A percentile compares a stretch with the other conserved stretches of the same genome.
Conservation (phyloP, 129 eudicot species). For the Lactuca saligna region DNA sequence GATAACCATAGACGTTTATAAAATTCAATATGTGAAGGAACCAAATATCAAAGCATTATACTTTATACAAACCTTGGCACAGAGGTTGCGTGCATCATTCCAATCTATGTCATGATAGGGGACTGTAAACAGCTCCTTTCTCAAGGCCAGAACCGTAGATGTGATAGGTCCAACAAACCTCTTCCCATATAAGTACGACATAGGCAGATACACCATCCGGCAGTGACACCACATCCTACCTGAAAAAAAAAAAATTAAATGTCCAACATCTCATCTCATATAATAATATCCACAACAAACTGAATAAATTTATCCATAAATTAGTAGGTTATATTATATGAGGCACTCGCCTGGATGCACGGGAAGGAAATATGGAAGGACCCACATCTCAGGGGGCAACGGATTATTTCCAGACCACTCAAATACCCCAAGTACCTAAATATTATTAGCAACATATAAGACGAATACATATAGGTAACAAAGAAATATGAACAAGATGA, state of each 20-base stretch:
- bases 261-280: too few relatives aligned
- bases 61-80: slow-evolving; percentile 71
- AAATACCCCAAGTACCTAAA: slow-evolving; percentile 83
- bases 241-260: slow-evolving; percentile 22
- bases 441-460: slow-evolving; percentile 23
- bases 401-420: slow-evolving; percentile 98
- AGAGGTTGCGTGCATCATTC: slow-evolving; percentile 81
- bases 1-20: slow-evolving; percentile 2
- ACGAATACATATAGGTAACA: slow-evolving; percentile 5
- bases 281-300: too few relatives aligned
- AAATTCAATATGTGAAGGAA: not conserved
- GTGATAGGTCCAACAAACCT: slow-evolving; percentile 93
- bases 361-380: slow-evolving; percentile 74
- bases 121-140: slow-evolving; percentile 71
- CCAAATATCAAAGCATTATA: not conserved
- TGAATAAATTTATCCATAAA: slow-evolving; percentile 1
- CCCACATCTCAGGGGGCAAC: slow-evolving; percentile 91
- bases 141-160: slow-evolving; percentile 65
- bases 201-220: slow-evolving; percentile 95
- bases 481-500: slow-evolving; percentile 7
- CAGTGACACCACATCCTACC: slow-evolving; percentile 99
- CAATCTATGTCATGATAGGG: slow-evolving; percentile 93
- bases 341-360: slow-evolving; percentile 74
- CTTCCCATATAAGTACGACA: slow-evolving; percentile 93
- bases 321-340: not conserved